A percentile compares a stretch with the other conserved stretches of the same genome.
Conservation (phyloP, 805 yeast genomes). For the Ogataea sp. region DNA sequence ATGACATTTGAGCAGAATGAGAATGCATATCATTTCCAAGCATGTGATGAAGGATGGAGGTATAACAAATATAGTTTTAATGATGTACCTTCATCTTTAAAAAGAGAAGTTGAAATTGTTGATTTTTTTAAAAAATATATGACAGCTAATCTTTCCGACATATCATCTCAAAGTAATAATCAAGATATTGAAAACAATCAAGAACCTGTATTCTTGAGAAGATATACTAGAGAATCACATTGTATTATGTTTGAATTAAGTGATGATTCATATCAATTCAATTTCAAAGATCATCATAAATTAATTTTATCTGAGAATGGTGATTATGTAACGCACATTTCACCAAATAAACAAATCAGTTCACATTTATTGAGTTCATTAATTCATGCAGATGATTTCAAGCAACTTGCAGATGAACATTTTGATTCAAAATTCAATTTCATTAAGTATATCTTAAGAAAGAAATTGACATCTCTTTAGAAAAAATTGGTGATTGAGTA, state of each 20-base stretch:
- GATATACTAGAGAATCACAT: constrained; percentile 71
- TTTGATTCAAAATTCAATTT: constrained; percentile 42
- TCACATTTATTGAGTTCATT: constrained; percentile 50
- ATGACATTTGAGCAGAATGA: constrained; percentile 59
- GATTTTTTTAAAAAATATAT: constrained; percentile 86
- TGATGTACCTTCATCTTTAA: constrained; percentile 31
- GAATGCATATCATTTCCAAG: constrained; percentile 57
- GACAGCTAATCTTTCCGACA: constrained; percentile 83
- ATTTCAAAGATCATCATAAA: constrained; percentile 92
- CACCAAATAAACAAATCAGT: constrained; percentile 65
- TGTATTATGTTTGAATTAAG: constrained; percentile 90
- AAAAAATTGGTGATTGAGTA: too few relatives aligned
- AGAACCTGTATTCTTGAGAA: constrained; percentile 69
- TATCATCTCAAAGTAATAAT: constrained; percentile 50
- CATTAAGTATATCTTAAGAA: constrained; percentile 61
- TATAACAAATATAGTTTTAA: constrained; percentile 24
- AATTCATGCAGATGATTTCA: constrained; percentile 34
- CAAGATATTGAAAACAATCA: constrained; percentile 13
- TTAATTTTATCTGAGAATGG: constrained; percentile 74
- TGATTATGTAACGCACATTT: constrained; percentile 68
- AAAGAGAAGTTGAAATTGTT: constrained; percentile 75
- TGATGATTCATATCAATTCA: constrained; percentile 88
- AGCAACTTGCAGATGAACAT: constrained; percentile 34
- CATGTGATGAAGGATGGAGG: background rate
- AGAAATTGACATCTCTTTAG: constrained; percentile 19